Evolutionary conservation across 129 eudicot species (phyloP).

Genomic region (Ambrosia artemisiifolia): DNA sequence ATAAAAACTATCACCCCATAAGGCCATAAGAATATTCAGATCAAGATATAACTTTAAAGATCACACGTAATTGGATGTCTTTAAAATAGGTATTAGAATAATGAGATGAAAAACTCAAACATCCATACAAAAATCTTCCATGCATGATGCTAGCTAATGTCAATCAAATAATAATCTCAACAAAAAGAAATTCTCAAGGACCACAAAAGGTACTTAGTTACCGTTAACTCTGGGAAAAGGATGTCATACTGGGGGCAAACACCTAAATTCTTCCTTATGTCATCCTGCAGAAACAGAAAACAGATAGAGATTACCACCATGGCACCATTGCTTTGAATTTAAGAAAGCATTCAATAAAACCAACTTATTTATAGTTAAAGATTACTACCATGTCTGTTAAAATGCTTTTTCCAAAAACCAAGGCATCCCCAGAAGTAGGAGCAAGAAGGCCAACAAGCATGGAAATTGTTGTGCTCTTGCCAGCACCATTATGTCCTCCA

Average conservation of each 20-base stretch:
- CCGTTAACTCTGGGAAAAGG: slow-evolving; percentile 93
- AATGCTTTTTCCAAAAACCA: slow-evolving; percentile 83
- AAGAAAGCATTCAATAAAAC: neutral
- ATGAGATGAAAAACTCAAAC: slow-evolving; percentile 1
- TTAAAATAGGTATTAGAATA: neutral
- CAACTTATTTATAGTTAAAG: slow-evolving; percentile 5
- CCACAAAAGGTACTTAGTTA: slow-evolving; percentile 35
- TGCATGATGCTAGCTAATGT: slow-evolving; percentile 14
- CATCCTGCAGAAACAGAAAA: slow-evolving; percentile 68
- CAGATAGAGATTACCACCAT: slow-evolving; percentile 1
- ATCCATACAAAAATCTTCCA: slow-evolving; percentile 8
- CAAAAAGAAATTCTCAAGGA: slow-evolving; percentile 11
- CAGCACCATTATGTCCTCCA: slow-evolving; percentile 99
- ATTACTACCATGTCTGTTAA: slow-evolving; percentile 81
- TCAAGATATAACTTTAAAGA: neutral
- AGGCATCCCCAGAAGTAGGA: slow-evolving; percentile 98
- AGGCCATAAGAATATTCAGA: neutral
- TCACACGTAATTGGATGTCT: neutral
- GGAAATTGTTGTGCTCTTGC: slow-evolving; percentile 96
- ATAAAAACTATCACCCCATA: too few relatives aligned
- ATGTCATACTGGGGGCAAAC: slow-evolving; percentile 97
- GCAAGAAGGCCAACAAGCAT: slow-evolving; percentile 98
- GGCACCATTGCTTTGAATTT: neutral
- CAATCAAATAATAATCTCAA: slow-evolving; percentile 12
- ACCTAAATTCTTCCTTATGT: slow-evolving; percentile 86